Evolutionary conservation across 345 rosid species (phyloP).

Genomic region (Moricandia arvensis): DNA sequence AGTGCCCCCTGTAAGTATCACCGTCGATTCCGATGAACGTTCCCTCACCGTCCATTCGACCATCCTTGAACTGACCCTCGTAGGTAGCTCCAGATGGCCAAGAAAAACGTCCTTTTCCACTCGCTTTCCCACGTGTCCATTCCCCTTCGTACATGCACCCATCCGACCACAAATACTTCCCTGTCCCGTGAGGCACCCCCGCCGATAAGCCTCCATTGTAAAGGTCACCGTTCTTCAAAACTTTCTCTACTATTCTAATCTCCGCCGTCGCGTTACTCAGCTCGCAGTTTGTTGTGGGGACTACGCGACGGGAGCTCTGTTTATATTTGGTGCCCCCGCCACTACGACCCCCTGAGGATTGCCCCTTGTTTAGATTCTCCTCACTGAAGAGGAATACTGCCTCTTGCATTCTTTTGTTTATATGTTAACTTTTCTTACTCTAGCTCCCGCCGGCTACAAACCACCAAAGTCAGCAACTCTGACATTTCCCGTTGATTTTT

Average conservation of each 20-base stretch:
- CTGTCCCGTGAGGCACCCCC: constrained; percentile 58
- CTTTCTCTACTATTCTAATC: constrained; percentile 41
- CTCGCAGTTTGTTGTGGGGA: constrained; percentile 28
- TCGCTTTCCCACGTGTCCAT: constrained; percentile 59
- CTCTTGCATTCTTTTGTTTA: constrained; percentile 31
- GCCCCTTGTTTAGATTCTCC: constrained; percentile 37
- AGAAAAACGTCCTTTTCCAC: constrained; percentile 62
- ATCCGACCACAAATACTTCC: constrained; percentile 70
- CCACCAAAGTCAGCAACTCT: constrained; percentile 3
- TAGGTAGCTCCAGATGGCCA: constrained; percentile 80
- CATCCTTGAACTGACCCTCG: constrained; percentile 65
- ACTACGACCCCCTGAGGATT: constrained; percentile 15
- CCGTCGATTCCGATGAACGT: constrained; percentile 62
- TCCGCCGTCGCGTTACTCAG: constrained; percentile 10
- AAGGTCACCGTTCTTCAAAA: constrained; percentile 60
- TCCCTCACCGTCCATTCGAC: constrained; percentile 64
- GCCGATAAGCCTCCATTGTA: constrained; percentile 57
- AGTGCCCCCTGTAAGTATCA: constrained; percentile 58
- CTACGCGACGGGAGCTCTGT: constrained; percentile 37
- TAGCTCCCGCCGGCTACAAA: constrained; percentile 3
- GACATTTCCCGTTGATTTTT: constrained; percentile 23
- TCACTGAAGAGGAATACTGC: constrained; percentile 31
- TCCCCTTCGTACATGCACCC: constrained; percentile 78
- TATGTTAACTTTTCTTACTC: neutral
- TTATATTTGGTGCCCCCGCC: constrained; percentile 16